These are phyloP conservation scores for Metarhizium anisopliae DNA, from an alignment of 2,329 filamentous ascomycete species.

Conservation along the genomic window DNA sequence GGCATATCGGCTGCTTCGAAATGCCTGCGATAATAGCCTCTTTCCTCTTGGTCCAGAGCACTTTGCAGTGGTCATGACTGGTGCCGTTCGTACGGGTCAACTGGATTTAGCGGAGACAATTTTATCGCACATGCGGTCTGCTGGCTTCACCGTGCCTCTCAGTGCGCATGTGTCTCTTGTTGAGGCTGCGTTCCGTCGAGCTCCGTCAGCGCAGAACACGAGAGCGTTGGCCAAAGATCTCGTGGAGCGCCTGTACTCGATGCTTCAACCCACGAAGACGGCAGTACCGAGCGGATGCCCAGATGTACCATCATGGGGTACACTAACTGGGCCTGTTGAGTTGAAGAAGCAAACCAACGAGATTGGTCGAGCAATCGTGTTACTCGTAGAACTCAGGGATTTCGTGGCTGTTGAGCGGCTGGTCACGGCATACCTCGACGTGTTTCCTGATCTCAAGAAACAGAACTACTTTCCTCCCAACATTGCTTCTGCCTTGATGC, in stretches of 20 bases:
- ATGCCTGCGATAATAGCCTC: slow-evolving; percentile 31
- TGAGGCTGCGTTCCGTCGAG: slow-evolving; percentile 24
- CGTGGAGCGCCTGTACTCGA: slow-evolving; percentile 17
- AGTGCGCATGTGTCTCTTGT: slow-evolving; percentile 33
- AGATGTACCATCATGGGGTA: background rate
- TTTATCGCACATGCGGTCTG: slow-evolving; percentile 32
- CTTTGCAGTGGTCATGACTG: slow-evolving; percentile 44
- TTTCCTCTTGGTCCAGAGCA: slow-evolving; percentile 40
- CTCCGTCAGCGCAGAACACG: slow-evolving; percentile 16
- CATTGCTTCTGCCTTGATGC: slow-evolving; percentile 60
- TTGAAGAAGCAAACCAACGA: slow-evolving; percentile 18
- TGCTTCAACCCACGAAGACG: slow-evolving; percentile 3
- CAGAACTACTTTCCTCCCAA: slow-evolving; percentile 36
- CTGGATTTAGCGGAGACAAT: slow-evolving; percentile 32
- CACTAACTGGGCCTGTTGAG: slow-evolving; percentile 12
- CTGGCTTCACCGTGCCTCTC: slow-evolving; percentile 32
- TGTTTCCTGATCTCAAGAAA: slow-evolving; percentile 25
- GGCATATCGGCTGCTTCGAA: slow-evolving; percentile 38
- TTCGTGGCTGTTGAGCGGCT: slow-evolving; percentile 49
- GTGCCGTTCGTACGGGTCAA: slow-evolving; percentile 37
- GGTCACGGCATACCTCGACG: slow-evolving; percentile 41
- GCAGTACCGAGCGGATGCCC: background rate
- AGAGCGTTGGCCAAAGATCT: slow-evolving; percentile 19
- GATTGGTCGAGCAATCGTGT: slow-evolving; percentile 23
- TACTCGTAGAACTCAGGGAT: slow-evolving; percentile 28